Evolutionary conservation across 208 protist species (phyloP), one percentile per base, ranked within the genome.

Genomic region (Acanthamoeba royreba): DNA sequence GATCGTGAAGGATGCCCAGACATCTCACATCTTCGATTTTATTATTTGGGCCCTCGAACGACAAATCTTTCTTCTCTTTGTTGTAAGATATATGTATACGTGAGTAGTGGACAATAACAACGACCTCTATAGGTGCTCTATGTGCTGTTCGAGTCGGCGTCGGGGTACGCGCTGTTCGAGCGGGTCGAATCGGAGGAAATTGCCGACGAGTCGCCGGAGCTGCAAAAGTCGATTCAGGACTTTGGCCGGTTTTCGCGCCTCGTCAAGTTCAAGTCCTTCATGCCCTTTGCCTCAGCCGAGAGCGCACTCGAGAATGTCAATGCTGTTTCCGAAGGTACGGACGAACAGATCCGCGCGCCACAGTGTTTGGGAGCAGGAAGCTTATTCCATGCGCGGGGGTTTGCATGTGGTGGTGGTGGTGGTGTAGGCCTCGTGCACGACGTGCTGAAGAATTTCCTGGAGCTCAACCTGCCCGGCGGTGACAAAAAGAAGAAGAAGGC

Each of bases 291-390:
- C 92, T 98, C 98, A 0, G 98, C 99, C 11, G 98, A 99, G 95
- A 98, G 99, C 79, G 99, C 99, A n/a, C 97, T 99, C 1, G 99
- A 99, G 95, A 99, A 99, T 92, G 99, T 99, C 88, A 99, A 99
- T 42, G 98, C 96, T 92, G 95, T 99, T 77, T 99, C 98, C 15
- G 99, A 99, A 97, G 99, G 98, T 95, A 43, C 42, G 43, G 22
- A n/a, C 3, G n/a, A 8, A 40, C 58, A 46, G 5, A 11, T 74
- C 90, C 7, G 94, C 43, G 17, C 92, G 22, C 86, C 72, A 25
- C 66, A 93, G 42, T 77, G 13, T 28, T 49, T 94, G 5, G n/a
- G 49, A 35, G 33, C 77, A 9, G 94, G 89, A 52, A 40, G 83
- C n/a, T n/a, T n/a, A n/a, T n/a, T n/a, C n/a, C n/a, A 94, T 47